A percentile compares a stretch with the other conserved stretches of the same genome.
Conservation (phyloP, 768 basidiomycete genomes). For the Coprinopsis cinerea region DNA sequence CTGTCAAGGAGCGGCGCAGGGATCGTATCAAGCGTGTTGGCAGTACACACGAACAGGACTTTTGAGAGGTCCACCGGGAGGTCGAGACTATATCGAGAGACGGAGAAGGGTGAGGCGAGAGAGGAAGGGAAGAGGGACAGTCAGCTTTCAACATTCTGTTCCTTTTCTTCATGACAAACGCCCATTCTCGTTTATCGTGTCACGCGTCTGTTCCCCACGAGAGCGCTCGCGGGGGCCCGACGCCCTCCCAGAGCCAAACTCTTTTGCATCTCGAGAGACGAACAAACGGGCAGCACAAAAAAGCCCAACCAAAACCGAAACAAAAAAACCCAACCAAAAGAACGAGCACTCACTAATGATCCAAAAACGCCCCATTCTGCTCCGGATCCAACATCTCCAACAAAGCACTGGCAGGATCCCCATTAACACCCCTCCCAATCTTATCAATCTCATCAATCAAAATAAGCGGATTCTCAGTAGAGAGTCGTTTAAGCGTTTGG, state of each 20-base stretch:
- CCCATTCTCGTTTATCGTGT: too few species aligned
- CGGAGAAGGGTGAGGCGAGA: neutral
- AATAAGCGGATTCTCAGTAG: slow-evolving; percentile 90
- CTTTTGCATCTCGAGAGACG: too few species aligned
- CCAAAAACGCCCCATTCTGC: slow-evolving; percentile 90
- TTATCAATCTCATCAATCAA: slow-evolving; percentile 96
- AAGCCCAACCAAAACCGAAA: slow-evolving; percentile 6
- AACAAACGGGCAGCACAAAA: neutral
- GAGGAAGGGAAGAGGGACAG: too few species aligned
- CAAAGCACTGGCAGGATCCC: slow-evolving; percentile 87
- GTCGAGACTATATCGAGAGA: slow-evolving; percentile 64
- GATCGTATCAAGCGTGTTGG: slow-evolving; percentile 90
- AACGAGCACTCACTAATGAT: slow-evolving; percentile 72
- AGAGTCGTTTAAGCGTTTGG: slow-evolving; percentile 87
- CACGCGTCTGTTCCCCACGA: too few species aligned
- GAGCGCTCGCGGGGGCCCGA: too few species aligned
- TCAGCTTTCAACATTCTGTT: too few species aligned
- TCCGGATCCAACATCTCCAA: slow-evolving; percentile 94
- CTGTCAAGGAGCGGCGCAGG: slow-evolving; percentile 90
- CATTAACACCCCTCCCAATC: slow-evolving; percentile 86
- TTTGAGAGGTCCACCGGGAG: slow-evolving; percentile 94
- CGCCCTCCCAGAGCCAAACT: too few species aligned
- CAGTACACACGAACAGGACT: slow-evolving; percentile 97
- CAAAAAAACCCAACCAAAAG: neutral
- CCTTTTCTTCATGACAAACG: too few species aligned